Evolutionary conservation across 1,284 basidiomycete species (phyloP).

Genomic region (Malassezia arunalokei): DNA sequence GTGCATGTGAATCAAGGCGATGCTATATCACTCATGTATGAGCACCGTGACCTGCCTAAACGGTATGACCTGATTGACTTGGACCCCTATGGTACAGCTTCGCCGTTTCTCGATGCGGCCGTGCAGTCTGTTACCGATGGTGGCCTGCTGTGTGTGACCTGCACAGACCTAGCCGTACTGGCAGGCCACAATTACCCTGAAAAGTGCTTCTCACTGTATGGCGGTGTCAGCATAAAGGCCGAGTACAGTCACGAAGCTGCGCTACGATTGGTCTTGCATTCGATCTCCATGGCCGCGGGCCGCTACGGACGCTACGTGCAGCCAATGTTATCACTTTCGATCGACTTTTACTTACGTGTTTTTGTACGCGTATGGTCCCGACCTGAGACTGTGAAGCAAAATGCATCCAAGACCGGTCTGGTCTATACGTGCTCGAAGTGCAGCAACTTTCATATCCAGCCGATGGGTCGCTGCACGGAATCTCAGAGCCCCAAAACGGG

Average conservation of each 20-base stretch:
- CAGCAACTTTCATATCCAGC: conserved; percentile 28
- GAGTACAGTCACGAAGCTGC: conserved; percentile 68
- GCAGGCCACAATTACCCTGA: conserved; percentile 91
- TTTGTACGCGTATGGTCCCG: conserved; percentile 70
- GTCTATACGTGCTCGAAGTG: conserved; percentile 39
- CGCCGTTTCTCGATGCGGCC: conserved; percentile 91
- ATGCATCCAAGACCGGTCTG: conserved; percentile 44
- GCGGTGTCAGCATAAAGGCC: conserved; percentile 76
- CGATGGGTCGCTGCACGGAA: conserved; percentile 26
- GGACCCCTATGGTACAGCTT: conserved; percentile 93
- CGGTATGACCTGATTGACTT: conserved; percentile 89
- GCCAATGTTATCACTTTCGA: conserved; percentile 81
- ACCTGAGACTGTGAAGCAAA: conserved; percentile 75
- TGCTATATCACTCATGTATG: conserved; percentile 66
- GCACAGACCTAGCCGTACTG: conserved; percentile 85
- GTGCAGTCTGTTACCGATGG: conserved; percentile 73
- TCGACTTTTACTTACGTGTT: conserved; percentile 92
- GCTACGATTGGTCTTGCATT: conserved; percentile 67
- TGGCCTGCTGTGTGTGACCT: conserved; percentile 84
- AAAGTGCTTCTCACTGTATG: conserved; percentile 57
- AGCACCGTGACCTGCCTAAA: conserved; percentile 60
- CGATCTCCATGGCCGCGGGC: conserved; percentile 70
- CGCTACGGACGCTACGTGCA: conserved; percentile 84
- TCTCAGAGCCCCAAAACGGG: conserved; percentile 25
- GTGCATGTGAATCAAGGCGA: conserved; percentile 38